These are phyloP conservation scores for Monilinia vaccinii-corymbosi DNA, from an alignment of 2,329 filamentous ascomycete genomes.

Conservation along the genomic window DNA sequence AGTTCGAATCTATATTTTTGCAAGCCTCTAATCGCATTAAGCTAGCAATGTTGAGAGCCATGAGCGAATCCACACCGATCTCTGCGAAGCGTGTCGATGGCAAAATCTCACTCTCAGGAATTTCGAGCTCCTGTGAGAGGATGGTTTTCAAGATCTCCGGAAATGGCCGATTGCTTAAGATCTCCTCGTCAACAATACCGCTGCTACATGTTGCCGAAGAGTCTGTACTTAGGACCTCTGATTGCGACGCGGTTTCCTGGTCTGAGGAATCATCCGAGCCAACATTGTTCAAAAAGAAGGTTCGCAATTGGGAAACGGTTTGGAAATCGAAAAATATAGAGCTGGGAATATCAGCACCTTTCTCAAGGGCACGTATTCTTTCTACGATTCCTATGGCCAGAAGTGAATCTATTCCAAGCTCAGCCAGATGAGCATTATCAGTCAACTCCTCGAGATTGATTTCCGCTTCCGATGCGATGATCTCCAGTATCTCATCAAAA, in stretches of 20 bases:
- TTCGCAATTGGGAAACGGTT: neutral
- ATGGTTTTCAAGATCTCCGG: neutral
- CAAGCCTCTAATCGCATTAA: neutral
- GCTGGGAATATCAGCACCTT: constrained; percentile 37
- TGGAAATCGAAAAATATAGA: constrained; percentile 9
- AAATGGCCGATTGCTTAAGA: neutral
- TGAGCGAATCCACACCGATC: constrained; percentile 3
- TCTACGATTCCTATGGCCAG: constrained; percentile 27
- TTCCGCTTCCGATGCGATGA: constrained; percentile 29
- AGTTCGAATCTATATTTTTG: neutral
- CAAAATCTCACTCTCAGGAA: neutral
- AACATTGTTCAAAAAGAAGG: neutral
- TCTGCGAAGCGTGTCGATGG: neutral
- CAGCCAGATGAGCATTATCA: constrained; percentile 37
- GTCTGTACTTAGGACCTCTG: neutral
- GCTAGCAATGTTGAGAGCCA: neutral
- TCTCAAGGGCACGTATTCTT: constrained; percentile 46
- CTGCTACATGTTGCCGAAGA: neutral
- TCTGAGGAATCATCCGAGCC: neutral
- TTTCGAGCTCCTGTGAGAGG: neutral
- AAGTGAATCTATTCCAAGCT: constrained; percentile 2
- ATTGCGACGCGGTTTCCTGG: neutral
- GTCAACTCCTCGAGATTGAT: constrained; percentile 39
- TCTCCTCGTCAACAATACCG: neutral
- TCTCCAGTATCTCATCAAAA: neutral